A percentile compares a stretch with the other conserved stretches of the same genome.
Evolutionary conservation across 2,329 filamentous ascomycete genomes (phyloP).

Genomic region (Fusarium sp.): DNA sequence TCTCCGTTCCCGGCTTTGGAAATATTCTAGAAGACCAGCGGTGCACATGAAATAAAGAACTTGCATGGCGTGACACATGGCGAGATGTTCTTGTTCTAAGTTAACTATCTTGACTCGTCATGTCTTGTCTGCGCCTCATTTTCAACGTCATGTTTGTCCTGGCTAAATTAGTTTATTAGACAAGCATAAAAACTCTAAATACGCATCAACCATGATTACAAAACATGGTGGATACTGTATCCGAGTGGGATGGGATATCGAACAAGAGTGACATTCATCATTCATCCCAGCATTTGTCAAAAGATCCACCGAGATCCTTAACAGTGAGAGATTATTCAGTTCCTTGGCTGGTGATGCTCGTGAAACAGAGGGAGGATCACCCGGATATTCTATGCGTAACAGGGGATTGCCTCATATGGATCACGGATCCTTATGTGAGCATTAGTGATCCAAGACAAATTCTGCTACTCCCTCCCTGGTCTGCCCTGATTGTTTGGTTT

Average conservation of each 20-base stretch:
- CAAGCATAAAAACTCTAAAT: constrained; percentile 15
- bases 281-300: neutral
- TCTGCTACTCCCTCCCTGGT: neutral
- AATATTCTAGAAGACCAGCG: constrained; percentile 17
- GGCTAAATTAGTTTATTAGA: neutral
- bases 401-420: constrained; percentile 25
- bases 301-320: constrained; percentile 2
- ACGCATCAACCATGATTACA: constrained; percentile 1
- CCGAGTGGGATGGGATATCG: constrained; percentile 5
- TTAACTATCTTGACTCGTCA: neutral
- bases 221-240: neutral
- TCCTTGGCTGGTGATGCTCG: neutral
- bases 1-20: constrained; percentile 9
- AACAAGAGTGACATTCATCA: neutral
- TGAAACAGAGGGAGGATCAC: constrained; percentile 14
- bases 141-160: constrained; percentile 17
- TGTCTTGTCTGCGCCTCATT: constrained; percentile 6
- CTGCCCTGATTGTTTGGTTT: neutral
- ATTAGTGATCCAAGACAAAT: constrained; percentile 29
- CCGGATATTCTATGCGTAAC: constrained; percentile 12
- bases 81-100: neutral
- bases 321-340: constrained; percentile 5
- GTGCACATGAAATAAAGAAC: neutral
- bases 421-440: constrained; percentile 39
- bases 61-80: neutral